Conservation (phyloP, 1,284 basidiomycete genomes). For the Xerocomus nothofagi region DNA sequence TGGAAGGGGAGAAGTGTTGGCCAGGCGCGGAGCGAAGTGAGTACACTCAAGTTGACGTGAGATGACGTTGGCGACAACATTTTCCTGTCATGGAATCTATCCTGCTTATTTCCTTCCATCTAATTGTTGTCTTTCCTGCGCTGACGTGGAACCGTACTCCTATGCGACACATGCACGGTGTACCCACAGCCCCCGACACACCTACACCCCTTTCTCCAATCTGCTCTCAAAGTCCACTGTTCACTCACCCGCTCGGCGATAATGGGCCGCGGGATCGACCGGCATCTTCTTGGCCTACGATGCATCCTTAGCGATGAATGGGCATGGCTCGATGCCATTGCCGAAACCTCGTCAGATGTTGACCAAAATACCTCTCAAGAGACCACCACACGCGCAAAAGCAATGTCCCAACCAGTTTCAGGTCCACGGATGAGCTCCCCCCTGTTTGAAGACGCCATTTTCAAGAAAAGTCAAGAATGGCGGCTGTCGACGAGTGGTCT, state of each 20-base stretch:
- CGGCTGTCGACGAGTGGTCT: constrained; percentile 91
- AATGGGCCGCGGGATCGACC: constrained; percentile 86
- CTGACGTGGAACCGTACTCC: neutral
- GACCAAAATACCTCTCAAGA: constrained; percentile 21
- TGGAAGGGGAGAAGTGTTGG: constrained; percentile 15
- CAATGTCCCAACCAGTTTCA: neutral
- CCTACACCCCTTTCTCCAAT: constrained; percentile 43
- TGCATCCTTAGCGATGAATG: constrained; percentile 54
- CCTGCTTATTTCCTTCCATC: neutral
- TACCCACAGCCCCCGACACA: constrained; percentile 16
- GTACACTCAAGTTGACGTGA: constrained; percentile 1
- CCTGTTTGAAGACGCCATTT: constrained; percentile 81
- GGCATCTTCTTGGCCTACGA: constrained; percentile 87
- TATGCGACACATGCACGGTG: neutral
- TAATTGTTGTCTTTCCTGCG: neutral
- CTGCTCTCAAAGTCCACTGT: constrained; percentile 76
- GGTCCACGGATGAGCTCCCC: constrained; percentile 34
- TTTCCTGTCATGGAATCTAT: neutral
- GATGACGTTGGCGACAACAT: neutral
- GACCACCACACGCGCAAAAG: constrained; percentile 23
- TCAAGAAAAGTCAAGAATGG: constrained; percentile 81
- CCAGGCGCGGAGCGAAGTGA: constrained; percentile 13
- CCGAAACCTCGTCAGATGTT: neutral
- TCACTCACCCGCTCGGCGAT: constrained; percentile 78
- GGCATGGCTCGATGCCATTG: constrained; percentile 30